Evolutionary conservation across 305 asterid genomes (phyloP).

Genomic region (Fraxinus albicans): DNA sequence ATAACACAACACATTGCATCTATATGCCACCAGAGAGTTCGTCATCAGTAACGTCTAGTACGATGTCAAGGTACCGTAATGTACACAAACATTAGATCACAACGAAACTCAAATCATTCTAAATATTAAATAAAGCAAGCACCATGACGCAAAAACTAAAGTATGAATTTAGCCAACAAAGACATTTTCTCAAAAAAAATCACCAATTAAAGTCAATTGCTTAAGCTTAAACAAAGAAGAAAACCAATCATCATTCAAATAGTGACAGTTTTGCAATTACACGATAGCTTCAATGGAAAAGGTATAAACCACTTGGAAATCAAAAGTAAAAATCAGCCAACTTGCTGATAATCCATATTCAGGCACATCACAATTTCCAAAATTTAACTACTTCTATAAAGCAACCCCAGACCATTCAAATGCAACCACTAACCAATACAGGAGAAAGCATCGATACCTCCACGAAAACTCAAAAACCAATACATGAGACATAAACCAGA

Average conservation of each 20-base stretch:
- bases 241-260: constrained; percentile 18
- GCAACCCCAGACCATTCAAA: constrained; percentile 22
- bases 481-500: constrained; percentile 25
- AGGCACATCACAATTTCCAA: constrained; percentile 18
- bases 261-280: constrained; percentile 20
- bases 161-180: background rate
- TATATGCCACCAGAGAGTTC: constrained; percentile 3
- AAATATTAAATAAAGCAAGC: background rate
- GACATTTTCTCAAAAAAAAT: constrained; percentile 14
- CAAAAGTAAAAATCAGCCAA: constrained; percentile 17
- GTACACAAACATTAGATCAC: background rate
- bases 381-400: constrained; percentile 21
- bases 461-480: constrained; percentile 22
- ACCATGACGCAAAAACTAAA: background rate
- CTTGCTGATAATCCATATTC: background rate
- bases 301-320: background rate
- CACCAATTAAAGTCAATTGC: constrained; percentile 19
- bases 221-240: background rate
- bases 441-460: constrained; percentile 11
- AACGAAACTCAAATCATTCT: background rate
- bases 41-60: background rate
- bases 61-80: background rate
- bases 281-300: constrained; percentile 6
- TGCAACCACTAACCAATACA: constrained; percentile 25
- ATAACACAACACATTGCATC: constrained; percentile 9